These are phyloP conservation scores for Solanum sejunctum DNA, from an alignment of 257 asterid species.

Conservation along the genomic window DNA sequence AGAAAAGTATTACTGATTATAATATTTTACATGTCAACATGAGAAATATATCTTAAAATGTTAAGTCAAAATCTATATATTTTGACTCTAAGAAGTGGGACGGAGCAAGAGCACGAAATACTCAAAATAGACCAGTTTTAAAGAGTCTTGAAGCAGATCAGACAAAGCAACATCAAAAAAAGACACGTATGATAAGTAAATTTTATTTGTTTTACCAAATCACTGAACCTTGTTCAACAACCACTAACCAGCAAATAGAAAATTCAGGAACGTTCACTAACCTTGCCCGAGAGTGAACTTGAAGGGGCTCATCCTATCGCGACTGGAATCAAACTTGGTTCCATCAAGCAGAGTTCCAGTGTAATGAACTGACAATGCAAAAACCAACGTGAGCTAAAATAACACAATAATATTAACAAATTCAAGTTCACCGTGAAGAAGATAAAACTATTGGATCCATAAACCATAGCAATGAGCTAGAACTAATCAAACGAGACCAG, in stretches of 20 bases:
- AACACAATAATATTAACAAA: not conserved
- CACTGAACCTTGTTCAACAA: not conserved
- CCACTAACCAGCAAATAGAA: not conserved
- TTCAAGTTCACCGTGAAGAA: not conserved
- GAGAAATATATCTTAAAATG: no score
- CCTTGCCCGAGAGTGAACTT: slow-evolving; percentile 72
- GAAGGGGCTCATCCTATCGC: slow-evolving; percentile 49
- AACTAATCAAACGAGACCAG: not conserved
- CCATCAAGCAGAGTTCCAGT: slow-evolving; percentile 65
- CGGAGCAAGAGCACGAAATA: not conserved
- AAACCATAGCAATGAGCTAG: not conserved
- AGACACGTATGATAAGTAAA: not conserved
- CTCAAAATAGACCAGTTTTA: not conserved
- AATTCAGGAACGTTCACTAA: not conserved
- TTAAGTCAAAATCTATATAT: no score
- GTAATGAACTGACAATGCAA: slow-evolving; percentile 37
- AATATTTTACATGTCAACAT: no score
- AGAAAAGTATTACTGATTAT: no score
- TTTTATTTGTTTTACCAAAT: not conserved
- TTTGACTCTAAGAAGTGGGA: no score
- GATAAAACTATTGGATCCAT: not conserved
- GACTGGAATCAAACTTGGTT: slow-evolving; percentile 68
- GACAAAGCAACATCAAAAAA: not conserved
- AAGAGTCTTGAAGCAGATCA: not conserved
- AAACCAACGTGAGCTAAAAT: not conserved